Evolutionary conservation across 2,329 filamentous ascomycete species (phyloP).

Genomic region (Penicillium verrucosum): DNA sequence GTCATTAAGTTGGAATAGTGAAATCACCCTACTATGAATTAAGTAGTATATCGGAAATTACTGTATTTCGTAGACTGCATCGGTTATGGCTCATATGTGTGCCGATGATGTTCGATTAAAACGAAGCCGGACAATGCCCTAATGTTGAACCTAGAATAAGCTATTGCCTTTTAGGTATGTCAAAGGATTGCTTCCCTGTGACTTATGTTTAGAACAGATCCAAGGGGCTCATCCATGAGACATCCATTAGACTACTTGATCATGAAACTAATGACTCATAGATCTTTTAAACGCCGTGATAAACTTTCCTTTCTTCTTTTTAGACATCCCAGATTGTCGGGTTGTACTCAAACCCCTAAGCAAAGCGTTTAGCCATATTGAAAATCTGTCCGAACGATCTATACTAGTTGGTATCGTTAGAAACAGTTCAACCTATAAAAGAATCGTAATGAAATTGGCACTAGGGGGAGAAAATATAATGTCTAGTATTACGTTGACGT

Average conservation of each 20-base stretch:
- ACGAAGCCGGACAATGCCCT: neutral
- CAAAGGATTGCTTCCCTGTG: too few relatives aligned
- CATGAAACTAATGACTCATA: neutral
- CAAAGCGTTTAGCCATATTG: neutral
- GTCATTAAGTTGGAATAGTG: neutral
- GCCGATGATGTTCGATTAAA: neutral
- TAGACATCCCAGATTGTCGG: neutral
- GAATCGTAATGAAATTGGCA: too few relatives aligned
- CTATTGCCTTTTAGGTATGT: neutral
- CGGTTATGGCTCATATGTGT: neutral
- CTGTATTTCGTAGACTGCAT: neutral
- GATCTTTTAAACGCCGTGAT: too few relatives aligned
- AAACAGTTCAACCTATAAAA: neutral
- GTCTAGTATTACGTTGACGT: neutral
- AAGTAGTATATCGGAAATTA: neutral
- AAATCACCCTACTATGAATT: neutral
- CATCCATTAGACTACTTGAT: neutral
- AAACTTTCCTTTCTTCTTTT: neutral
- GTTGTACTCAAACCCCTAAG: too few relatives aligned
- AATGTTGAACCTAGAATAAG: neutral
- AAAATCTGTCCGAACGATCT: neutral
- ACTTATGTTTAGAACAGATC: neutral
- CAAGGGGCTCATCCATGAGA: neutral
- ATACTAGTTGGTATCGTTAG: neutral
- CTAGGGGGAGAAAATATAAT: too few relatives aligned